phyloP scores from a whole-genome alignment of 495 filamentous ascomycete genomes.

The Penicillium simplicissimum region DNA sequence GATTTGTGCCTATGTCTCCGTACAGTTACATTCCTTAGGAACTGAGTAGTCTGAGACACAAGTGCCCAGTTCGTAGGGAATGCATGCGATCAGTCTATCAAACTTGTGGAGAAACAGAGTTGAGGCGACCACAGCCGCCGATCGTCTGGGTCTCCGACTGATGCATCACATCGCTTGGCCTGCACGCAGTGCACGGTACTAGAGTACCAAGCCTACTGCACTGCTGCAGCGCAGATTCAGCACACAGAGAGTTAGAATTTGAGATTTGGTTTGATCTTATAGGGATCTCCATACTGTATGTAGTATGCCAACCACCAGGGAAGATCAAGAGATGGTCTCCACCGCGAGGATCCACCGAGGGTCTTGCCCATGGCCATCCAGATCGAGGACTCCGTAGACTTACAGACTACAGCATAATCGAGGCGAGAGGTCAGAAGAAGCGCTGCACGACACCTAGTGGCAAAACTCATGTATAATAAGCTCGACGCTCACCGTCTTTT shows the following conservation, averaged over 20 bases:
- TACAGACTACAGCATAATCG: not conserved
- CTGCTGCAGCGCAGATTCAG: not conserved
- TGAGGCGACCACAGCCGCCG: not conserved
- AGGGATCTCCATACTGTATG: too few relatives aligned
- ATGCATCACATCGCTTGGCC: conserved; percentile 11
- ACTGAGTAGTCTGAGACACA: not conserved
- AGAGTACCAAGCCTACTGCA: not conserved
- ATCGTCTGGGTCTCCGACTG: not conserved
- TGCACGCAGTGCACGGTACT: too few relatives aligned
- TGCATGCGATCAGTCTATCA: not conserved
- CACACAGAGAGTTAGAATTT: not conserved
- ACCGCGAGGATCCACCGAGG: not conserved
- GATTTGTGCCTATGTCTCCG: not conserved
- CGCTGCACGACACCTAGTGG: not conserved
- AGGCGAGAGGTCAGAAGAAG: not conserved
- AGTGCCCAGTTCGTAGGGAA: not conserved
- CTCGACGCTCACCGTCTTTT: not conserved
- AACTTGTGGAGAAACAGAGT: conserved; percentile 2
- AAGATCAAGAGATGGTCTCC: not conserved
- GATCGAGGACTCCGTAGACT: not conserved
- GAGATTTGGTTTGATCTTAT: not conserved
- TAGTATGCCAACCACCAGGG: not conserved
- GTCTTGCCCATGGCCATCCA: not conserved
- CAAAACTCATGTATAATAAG: not conserved
- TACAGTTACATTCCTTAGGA: not conserved